phyloP scores from a whole-genome alignment of 163 green algal species.

The Coccomyxa subellipsoidea region DNA sequence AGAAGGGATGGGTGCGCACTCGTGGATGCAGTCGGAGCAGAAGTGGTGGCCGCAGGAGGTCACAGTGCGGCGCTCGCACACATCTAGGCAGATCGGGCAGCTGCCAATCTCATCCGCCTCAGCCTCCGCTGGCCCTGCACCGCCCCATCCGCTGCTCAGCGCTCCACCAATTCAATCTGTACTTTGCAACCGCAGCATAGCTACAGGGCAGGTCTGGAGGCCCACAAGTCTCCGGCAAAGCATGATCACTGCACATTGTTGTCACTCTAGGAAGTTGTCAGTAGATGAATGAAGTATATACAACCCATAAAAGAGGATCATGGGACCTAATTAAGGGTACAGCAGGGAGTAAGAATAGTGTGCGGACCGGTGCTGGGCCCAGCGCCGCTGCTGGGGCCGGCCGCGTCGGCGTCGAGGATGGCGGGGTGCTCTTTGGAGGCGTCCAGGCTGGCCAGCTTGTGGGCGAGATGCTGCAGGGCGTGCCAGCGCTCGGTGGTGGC shows the following conservation, averaged over 20 bases:
- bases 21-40: conserved; percentile 57
- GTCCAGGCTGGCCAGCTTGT: conserved; percentile 20
- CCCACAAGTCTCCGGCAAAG: too few relatives aligned
- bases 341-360: too few relatives aligned
- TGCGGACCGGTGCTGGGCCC: too few relatives aligned
- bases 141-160: not conserved
- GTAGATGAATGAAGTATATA: too few relatives aligned
- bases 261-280: too few relatives aligned
- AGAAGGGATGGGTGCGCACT: conserved; percentile 25
- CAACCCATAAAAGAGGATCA: too few relatives aligned
- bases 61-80: conserved; percentile 27
- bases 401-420: not conserved
- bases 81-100: conserved; percentile 67
- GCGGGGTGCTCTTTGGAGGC: not conserved
- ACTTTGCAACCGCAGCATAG: not conserved
- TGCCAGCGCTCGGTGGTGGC: conserved; percentile 27
- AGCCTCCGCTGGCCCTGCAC: not conserved
- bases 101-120: not conserved
- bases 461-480: conserved; percentile 38
- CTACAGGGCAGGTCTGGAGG: too few relatives aligned
- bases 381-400: not conserved
- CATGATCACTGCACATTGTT: too few relatives aligned
- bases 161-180: not conserved
- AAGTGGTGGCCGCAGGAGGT: conserved; percentile 58
- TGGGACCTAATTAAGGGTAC: too few relatives aligned